Conservation (phyloP, 306 rosid species). For the Trichosanthes cucumerina region DNA sequence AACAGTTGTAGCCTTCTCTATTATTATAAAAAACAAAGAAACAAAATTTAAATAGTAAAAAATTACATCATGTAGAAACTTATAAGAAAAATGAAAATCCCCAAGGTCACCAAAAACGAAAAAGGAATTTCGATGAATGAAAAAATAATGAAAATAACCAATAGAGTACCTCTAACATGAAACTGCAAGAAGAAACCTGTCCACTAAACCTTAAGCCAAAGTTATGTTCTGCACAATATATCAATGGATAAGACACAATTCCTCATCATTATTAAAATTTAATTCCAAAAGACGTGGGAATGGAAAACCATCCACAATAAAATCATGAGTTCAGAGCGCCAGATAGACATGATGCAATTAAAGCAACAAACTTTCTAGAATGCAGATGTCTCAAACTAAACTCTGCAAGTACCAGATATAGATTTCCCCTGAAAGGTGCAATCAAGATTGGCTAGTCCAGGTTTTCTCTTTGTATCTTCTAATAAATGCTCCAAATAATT, state of each 20-base stretch:
- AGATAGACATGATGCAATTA: neutral
- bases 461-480: constrained; percentile 34
- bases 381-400: neutral
- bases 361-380: neutral
- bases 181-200: constrained; percentile 39
- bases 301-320: neutral
- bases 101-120: neutral
- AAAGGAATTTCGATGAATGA: constrained; percentile 1
- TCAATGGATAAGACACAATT: neutral
- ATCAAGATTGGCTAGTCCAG: constrained; percentile 14
- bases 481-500: constrained; percentile 44
- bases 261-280: neutral
- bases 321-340: neutral
- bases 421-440: constrained; percentile 26
- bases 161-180: constrained; percentile 49
- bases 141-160: neutral
- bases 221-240: constrained; percentile 28
- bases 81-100: neutral
- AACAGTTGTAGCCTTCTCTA: neutral
- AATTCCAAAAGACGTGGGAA: neutral
- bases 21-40: neutral
- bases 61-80: neutral
- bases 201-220: constrained; percentile 17
- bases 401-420: constrained; percentile 31
- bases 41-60: neutral